Evolutionary conservation across 441 rosid genomes (phyloP), one percentile per base, ranked within the genome.

Genomic region (Raphanus hybrid): DNA sequence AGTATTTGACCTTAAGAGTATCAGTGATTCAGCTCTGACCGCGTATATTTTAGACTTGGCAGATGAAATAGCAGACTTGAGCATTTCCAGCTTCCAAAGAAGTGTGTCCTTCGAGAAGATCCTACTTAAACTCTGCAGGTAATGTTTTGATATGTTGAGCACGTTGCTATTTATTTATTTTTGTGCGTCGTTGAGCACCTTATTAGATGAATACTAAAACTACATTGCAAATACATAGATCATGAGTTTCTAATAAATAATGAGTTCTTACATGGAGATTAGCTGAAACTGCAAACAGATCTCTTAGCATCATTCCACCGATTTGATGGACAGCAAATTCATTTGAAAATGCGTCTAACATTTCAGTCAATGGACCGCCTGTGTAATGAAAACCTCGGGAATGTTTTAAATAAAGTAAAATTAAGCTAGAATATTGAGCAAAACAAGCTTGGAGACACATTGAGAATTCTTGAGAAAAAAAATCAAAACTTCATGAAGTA

Each of bases 91-190:
- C 71, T 79, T 79, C 82, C 82, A 79, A 41, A 75, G 57, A 18
- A 79, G 50, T 64, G 82, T 79, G 37, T 79, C 72, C 59, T 75
- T 79, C 14, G 58, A 3, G 55, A 89, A 75, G 58, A 89, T 80
- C 66, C 82, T 88, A 73, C 78, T 79, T 20, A 89, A 59, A 76
- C 78, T 88, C 97, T 92, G 86, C 54, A 72, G n/a, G 26, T 60
- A 20, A 64, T 34, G 48, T 48, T 74, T 35, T 68, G 37, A 62
- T 48, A 67, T 82, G 29, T 35, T 81, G n/a, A 35, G 5, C 58
- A 48, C n/a, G 37, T 23, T 20, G 35, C n/a, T 34, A 34, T 34
- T 34, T 23, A 23, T 23, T 23, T 23, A 23, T 23, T 23, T 23
- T 23, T 23, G 26, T 23, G 26, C 26, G 26, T 23, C 26, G 26